Evolutionary conservation across 1,139 yeast genomes (phyloP).

Genomic region (Wickerhamomyces sp.): DNA sequence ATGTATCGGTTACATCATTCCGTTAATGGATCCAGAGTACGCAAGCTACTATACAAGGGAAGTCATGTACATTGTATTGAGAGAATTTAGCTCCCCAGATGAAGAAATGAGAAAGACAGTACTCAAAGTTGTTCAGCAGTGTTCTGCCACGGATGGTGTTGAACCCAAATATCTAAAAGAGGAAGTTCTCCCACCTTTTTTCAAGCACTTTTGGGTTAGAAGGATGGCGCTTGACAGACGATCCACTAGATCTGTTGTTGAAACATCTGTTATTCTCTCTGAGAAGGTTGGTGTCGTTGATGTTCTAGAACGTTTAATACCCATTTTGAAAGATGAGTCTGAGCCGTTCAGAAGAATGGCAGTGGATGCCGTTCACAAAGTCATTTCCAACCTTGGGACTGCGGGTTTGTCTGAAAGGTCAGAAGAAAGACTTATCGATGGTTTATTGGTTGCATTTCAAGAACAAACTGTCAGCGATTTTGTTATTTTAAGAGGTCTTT

Average conservation of each 20-base stretch:
- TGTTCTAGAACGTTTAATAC: constrained; percentile 53
- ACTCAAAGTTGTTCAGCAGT: constrained; percentile 54
- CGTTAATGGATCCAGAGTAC: constrained; percentile 82
- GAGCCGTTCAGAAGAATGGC: constrained; percentile 80
- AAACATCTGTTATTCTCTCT: constrained; percentile 67
- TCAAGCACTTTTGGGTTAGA: constrained; percentile 75
- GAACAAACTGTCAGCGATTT: constrained; percentile 59
- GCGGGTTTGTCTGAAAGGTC: constrained; percentile 50
- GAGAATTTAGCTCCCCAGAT: constrained; percentile 80
- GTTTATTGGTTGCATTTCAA: constrained; percentile 78
- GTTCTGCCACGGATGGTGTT: constrained; percentile 48
- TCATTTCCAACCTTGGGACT: constrained; percentile 42
- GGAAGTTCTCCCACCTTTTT: constrained; percentile 58
- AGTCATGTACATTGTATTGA: constrained; percentile 55
- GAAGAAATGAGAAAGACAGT: constrained; percentile 85
- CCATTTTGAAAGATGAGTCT: constrained; percentile 71
- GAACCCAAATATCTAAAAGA: constrained; percentile 40
- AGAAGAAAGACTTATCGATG: constrained; percentile 73
- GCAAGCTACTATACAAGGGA: constrained; percentile 76
- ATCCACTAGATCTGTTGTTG: constrained; percentile 57
- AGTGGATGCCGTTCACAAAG: constrained; percentile 57
- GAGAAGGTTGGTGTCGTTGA: constrained; percentile 61
- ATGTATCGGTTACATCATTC: constrained; percentile 77
- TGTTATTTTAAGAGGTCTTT: constrained; percentile 59
- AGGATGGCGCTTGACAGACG: constrained; percentile 56